A percentile compares a stretch with the other conserved stretches of the same genome.
These are phyloP conservation scores for Polyporus arcularius DNA, from an alignment of 768 basidiomycete genomes.

Conservation along the genomic window DNA sequence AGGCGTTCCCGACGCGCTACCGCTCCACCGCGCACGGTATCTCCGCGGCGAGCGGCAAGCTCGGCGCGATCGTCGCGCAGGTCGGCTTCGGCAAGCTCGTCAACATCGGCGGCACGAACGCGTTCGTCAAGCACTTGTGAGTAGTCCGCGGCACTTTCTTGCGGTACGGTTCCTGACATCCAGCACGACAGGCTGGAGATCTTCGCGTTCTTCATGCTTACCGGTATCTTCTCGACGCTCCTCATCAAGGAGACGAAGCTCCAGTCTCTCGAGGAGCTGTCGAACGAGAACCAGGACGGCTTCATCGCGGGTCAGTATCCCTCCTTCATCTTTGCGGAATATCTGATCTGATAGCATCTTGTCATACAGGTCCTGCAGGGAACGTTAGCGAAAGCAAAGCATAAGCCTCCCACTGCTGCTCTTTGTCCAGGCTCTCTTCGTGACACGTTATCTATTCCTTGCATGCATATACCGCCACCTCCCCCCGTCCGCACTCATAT, in stretches of 20 bases:
- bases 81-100: constrained; percentile 71
- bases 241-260: constrained; percentile 80
- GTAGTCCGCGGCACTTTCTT: constrained; percentile 25
- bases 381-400: not conserved
- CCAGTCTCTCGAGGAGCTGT: constrained; percentile 66
- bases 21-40: constrained; percentile 86
- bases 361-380: not conserved
- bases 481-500: not conserved
- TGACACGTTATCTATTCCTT: not conserved
- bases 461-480: not conserved
- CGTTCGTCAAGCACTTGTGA: constrained; percentile 70
- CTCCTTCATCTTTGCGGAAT: no score
- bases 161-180: not conserved
- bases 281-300: constrained; percentile 65
- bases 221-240: constrained; percentile 79
- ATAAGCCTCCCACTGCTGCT: not conserved
- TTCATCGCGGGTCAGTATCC: constrained; percentile 43
- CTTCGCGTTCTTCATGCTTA: constrained; percentile 86
- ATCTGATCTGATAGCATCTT: no score
- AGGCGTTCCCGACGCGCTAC: constrained; percentile 87
- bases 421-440: not conserved
- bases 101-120: constrained; percentile 66
- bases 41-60: constrained; percentile 79
- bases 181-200: constrained; percentile 58
- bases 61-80: constrained; percentile 81